Evolutionary conservation across 352 stramenopile genomes (phyloP).

Genomic region (Thalassiosira sp.): DNA sequence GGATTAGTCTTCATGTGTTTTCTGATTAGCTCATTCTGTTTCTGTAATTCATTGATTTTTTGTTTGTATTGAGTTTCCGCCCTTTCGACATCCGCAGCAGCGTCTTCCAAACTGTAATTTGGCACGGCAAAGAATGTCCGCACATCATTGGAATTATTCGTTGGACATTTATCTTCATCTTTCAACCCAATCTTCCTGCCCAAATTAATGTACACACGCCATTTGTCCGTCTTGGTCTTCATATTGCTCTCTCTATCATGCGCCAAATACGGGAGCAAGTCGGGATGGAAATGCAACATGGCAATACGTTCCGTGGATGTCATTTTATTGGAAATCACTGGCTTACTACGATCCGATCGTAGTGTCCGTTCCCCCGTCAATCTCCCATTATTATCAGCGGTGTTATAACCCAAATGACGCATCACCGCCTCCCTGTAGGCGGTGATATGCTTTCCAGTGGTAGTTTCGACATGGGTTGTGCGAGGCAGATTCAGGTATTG

Average conservation of each 20-base stretch:
- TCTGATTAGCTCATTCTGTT: not conserved
- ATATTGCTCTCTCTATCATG: not conserved
- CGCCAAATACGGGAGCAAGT: not conserved
- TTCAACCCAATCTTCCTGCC: conserved; percentile 15
- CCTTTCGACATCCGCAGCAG: conserved; percentile 14
- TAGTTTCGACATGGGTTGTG: not conserved
- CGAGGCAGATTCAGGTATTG: not conserved
- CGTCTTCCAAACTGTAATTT: conserved; percentile 26
- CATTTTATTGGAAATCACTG: not conserved
- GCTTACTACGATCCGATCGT: not conserved
- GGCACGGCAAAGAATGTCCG: conserved; percentile 30
- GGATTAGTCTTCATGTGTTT: conserved; percentile 1
- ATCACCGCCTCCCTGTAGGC: not conserved
- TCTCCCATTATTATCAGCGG: not conserved
- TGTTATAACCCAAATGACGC: not conserved
- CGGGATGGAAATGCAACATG: conserved; percentile 1
- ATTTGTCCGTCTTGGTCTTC: conserved; percentile 22
- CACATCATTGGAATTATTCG: conserved; percentile 13
- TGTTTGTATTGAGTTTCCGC: conserved; percentile 24
- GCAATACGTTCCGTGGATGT: not conserved
- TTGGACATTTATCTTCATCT: conserved; percentile 22
- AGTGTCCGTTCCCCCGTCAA: not conserved
- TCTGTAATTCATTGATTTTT: not conserved
- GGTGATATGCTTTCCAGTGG: not conserved
- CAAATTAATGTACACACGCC: conserved; percentile 20